These are phyloP conservation scores for Aureobasidium lini DNA, from an alignment of 2,329 filamentous ascomycete genomes.

Conservation along the genomic window DNA sequence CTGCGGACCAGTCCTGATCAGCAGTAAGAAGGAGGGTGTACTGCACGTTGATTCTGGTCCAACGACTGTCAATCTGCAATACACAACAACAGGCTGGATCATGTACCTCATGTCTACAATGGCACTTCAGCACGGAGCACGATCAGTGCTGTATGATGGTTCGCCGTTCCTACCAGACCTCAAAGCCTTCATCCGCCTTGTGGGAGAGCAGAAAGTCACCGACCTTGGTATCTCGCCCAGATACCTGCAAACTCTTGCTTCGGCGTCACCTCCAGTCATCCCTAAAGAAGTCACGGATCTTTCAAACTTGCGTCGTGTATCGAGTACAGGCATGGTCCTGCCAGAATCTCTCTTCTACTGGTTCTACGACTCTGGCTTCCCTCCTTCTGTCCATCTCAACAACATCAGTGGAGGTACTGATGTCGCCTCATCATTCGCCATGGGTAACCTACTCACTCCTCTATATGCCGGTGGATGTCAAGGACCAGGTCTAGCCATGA, in stretches of 20 bases:
- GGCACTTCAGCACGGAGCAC: conserved; percentile 52
- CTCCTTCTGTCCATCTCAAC: conserved; percentile 55
- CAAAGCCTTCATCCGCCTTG: conserved; percentile 54
- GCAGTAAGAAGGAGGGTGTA: conserved; percentile 51
- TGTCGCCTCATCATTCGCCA: conserved; percentile 57
- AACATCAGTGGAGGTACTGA: conserved; percentile 77
- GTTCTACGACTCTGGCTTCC: conserved; percentile 69
- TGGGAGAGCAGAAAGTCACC: conserved; percentile 59
- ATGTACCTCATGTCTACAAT: conserved; percentile 66
- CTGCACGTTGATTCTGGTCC: conserved; percentile 44
- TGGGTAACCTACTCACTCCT: conserved; percentile 62
- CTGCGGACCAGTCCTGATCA: conserved; percentile 58
- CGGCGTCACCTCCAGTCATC: conserved; percentile 44
- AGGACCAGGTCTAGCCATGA: conserved; percentile 45
- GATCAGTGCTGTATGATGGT: conserved; percentile 71
- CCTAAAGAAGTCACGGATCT: conserved; percentile 59
- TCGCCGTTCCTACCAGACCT: conserved; percentile 68
- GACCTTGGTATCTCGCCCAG: conserved; percentile 68
- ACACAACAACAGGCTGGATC: conserved; percentile 72
- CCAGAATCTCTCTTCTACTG: conserved; percentile 71
- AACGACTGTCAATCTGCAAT: conserved; percentile 45
- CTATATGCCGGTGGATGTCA: conserved; percentile 54
- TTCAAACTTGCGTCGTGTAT: conserved; percentile 53
- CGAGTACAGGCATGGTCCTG: conserved; percentile 74
- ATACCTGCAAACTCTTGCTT: conserved; percentile 67